Percentiles rank a stretch among this genome's conserved stretches.
These are phyloP conservation scores for Phaeosphaeria sp. DNA, from an alignment of 2,329 filamentous ascomycete genomes.

Conservation along the genomic window DNA sequence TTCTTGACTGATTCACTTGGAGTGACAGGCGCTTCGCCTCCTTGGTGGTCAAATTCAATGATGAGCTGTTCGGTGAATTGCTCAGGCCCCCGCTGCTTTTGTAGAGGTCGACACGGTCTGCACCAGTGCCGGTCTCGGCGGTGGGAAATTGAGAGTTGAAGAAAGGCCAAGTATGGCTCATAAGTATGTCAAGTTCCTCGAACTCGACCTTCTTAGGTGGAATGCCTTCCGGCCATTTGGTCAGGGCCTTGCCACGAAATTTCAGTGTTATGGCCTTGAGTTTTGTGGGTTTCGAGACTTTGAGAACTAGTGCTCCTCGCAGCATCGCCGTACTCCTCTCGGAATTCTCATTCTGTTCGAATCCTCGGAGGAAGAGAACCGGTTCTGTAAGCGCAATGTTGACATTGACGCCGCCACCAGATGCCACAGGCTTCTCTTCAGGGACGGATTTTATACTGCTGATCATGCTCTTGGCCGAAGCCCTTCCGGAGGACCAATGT, in stretches of 20 bases:
- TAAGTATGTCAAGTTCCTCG: constrained; percentile 82
- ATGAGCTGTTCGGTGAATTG: constrained; percentile 55
- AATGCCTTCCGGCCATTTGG: constrained; percentile 96
- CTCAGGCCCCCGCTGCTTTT: constrained; percentile 52
- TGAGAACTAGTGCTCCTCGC: constrained; percentile 81
- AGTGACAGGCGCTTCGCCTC: constrained; percentile 75
- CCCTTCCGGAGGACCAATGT: constrained; percentile 46
- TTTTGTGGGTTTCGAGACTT: constrained; percentile 87
- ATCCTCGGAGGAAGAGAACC: constrained; percentile 80
- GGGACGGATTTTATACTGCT: constrained; percentile 44
- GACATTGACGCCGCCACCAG: constrained; percentile 76
- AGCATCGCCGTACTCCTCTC: constrained; percentile 79
- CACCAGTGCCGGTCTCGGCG: constrained; percentile 67
- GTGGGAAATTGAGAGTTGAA: constrained; percentile 78
- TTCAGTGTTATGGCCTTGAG: constrained; percentile 90
- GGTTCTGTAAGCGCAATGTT: constrained; percentile 79
- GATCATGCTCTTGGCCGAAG: constrained; percentile 42
- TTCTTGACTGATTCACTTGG: constrained; percentile 81
- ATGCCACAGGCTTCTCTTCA: constrained; percentile 74
- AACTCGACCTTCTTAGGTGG: constrained; percentile 85
- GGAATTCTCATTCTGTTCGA: constrained; percentile 72
- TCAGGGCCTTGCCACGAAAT: constrained; percentile 83
- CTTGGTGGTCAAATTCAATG: constrained; percentile 53
- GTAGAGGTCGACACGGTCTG: constrained; percentile 67
- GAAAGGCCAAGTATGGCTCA: constrained; percentile 89